Percentiles rank a stretch among this genome's conserved stretches.
Evolutionary conservation across 2,329 filamentous ascomycete species (phyloP).

Genomic region (Amauroascus verrucosus): DNA sequence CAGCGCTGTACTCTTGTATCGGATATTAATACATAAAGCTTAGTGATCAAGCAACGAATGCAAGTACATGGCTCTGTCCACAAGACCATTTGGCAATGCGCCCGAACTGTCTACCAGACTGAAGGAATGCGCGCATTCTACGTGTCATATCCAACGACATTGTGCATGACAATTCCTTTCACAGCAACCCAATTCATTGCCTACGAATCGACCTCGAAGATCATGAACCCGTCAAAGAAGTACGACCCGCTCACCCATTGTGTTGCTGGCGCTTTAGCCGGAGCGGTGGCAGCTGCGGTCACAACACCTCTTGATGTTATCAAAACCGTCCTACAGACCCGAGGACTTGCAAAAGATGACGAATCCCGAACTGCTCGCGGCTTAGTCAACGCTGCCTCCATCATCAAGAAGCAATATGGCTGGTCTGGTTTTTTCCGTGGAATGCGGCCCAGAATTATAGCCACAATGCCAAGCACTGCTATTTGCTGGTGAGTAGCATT

Average conservation of each 20-base stretch:
- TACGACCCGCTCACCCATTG: conserved; percentile 96
- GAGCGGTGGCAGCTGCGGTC: conserved; percentile 82
- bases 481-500: conserved; percentile 85
- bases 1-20: not conserved
- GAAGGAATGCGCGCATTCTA: conserved; percentile 92
- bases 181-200: conserved; percentile 94
- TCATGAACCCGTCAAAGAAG: conserved; percentile 66
- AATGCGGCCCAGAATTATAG: conserved; percentile 79
- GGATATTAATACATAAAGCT: conserved; percentile 1
- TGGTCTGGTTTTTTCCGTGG: conserved; percentile 85
- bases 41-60: conserved; percentile 99
- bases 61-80: conserved; percentile 95
- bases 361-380: conserved; percentile 81
- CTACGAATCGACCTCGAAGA: conserved; percentile 91
- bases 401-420: conserved; percentile 77
- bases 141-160: conserved; percentile 92
- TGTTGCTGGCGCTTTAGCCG: conserved; percentile 79
- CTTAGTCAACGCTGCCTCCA: conserved; percentile 63
- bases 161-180: conserved; percentile 98
- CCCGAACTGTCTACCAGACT: conserved; percentile 70
- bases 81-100: conserved; percentile 76
- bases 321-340: conserved; percentile 92
- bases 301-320: conserved; percentile 97
- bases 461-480: conserved; percentile 97
- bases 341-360: conserved; percentile 68